Base-by-base conservation (phyloP, 2,329 filamentous ascomycete species). In the Epicoccum sorghinum region DNA sequence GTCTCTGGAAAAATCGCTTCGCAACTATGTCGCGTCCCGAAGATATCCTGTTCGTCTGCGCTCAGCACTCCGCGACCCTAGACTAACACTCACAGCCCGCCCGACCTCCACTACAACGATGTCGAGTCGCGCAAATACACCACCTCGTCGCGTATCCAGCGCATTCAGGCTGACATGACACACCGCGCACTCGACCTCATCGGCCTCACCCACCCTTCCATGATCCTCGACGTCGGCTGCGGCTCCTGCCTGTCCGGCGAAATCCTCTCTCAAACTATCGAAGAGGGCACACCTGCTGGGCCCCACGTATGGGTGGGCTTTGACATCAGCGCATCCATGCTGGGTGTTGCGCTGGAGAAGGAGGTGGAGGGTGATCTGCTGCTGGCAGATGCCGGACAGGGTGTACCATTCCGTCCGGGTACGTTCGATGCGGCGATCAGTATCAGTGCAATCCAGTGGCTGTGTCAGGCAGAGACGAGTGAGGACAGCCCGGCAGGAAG, bases 91-190 rank as follows among this genome's bases (percentile, higher is more conserved):
- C 32, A 2, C 74, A 96, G 91, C 73, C 91, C 93, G 45, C 93
- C 95, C 62, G 95, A 99, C 79, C 89, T 98, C 72, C 96, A 96
- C 82, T 99, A 99, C 83, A 89, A 97, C 81, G 93, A 98, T 79
- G 82, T 83, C 75, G 93, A 97, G 82, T 93, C 95, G 29, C 89
- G 90, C 74, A 98, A 98, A 82, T 99, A 99, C 81, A 98, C 95
- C 7, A 97, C 93, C 4, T 93, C 88, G 60, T 96, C 92, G 4
- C 91, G 95, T 60, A 98, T 99, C 72, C 91, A 95, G 70, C 92
- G 90, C 66, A 96, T 99, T 67, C 95, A 99, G 77, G 89, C 93
- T 0, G 85, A 87, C 59, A 99, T 99, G 95, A 96, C 95, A 25
- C 84, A 91, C 65, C 90, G 95, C 52, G 95, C 95, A 30, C 89